Conservation (phyloP, 306 rosid genomes). For the Cucurbita argyrosperma region DNA sequence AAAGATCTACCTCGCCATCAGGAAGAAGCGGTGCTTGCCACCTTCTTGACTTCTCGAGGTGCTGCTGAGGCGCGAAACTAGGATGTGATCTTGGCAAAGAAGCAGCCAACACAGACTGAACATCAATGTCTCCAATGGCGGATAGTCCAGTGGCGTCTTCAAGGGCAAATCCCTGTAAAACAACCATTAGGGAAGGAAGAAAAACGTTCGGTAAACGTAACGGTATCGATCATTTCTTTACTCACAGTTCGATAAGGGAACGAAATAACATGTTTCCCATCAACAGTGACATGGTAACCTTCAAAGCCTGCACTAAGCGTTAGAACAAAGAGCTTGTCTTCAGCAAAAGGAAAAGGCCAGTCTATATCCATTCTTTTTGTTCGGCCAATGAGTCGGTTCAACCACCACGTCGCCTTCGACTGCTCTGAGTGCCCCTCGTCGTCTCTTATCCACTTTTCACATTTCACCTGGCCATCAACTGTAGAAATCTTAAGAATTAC, state of each 20-base stretch:
- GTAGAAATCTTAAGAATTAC: constrained; percentile 26
- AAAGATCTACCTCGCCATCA: constrained; percentile 38
- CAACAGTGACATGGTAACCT: constrained; percentile 84
- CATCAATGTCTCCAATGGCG: constrained; percentile 53
- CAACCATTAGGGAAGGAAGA: neutral
- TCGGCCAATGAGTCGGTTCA: constrained; percentile 64
- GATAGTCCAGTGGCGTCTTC: constrained; percentile 92
- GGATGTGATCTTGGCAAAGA: constrained; percentile 86
- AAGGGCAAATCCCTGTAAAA: constrained; percentile 69
- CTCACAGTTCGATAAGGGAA: constrained; percentile 94
- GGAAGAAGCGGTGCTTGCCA: constrained; percentile 65
- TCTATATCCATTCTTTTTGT: constrained; percentile 55
- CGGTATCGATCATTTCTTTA: constrained; percentile 13
- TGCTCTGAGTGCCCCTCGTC: constrained; percentile 35
- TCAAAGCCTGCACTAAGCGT: constrained; percentile 90
- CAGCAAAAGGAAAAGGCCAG: constrained; percentile 86
- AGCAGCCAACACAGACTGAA: constrained; percentile 66
- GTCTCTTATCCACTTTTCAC: constrained; percentile 89
- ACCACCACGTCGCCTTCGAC: constrained; percentile 77
- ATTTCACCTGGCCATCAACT: constrained; percentile 89
- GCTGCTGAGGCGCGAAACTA: constrained; percentile 54
- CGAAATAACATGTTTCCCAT: constrained; percentile 78
- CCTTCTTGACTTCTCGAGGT: constrained; percentile 58
- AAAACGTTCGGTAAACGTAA: constrained; percentile 8
- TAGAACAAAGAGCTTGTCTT: constrained; percentile 68